A percentile compares a stretch with the other conserved stretches of the same genome.
Evolutionary conservation across 352 stramenopile species (phyloP).

Genomic region (Peronospora belbahrii): DNA sequence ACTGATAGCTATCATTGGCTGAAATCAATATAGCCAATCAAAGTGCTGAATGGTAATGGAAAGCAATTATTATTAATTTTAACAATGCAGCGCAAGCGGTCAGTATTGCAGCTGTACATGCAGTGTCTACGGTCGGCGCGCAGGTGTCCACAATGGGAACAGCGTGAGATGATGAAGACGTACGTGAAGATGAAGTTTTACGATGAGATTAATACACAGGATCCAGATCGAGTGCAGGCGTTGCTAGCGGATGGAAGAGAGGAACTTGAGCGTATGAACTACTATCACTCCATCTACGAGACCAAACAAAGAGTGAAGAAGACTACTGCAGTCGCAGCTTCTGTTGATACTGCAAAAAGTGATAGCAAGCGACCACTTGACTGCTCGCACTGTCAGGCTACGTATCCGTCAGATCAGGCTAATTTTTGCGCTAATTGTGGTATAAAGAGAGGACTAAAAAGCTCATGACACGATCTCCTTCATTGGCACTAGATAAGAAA

Average conservation of each 20-base stretch:
- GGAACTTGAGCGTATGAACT: conserved; percentile 81
- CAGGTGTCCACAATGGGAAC: conserved; percentile 65
- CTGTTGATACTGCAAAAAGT: not conserved
- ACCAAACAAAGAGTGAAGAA: conserved; percentile 40
- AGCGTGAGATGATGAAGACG: conserved; percentile 78
- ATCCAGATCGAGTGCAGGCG: conserved; percentile 45
- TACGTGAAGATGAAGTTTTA: conserved; percentile 81
- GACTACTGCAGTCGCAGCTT: not conserved
- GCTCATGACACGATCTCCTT: conserved; percentile 11
- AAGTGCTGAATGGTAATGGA: not conserved
- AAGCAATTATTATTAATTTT: conserved; percentile 6
- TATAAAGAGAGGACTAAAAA: conserved; percentile 34
- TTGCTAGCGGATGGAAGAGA: conserved; percentile 58
- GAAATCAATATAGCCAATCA: conserved; percentile 23
- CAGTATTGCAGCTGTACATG: conserved; percentile 58
- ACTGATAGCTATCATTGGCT: conserved; percentile 19
- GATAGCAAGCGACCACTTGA: conserved; percentile 3
- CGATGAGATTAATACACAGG: conserved; percentile 36
- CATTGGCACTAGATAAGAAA: conserved; percentile 4
- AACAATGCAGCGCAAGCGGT: conserved; percentile 15
- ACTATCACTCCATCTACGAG: conserved; percentile 79
- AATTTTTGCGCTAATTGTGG: conserved; percentile 77
- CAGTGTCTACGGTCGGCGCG: conserved; percentile 69
- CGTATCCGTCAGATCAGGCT: conserved; percentile 39
- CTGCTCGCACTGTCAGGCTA: conserved; percentile 36